These are phyloP conservation scores for Pythium plurisporium DNA, from an alignment of 352 stramenopile genomes.

Conservation along the genomic window DNA sequence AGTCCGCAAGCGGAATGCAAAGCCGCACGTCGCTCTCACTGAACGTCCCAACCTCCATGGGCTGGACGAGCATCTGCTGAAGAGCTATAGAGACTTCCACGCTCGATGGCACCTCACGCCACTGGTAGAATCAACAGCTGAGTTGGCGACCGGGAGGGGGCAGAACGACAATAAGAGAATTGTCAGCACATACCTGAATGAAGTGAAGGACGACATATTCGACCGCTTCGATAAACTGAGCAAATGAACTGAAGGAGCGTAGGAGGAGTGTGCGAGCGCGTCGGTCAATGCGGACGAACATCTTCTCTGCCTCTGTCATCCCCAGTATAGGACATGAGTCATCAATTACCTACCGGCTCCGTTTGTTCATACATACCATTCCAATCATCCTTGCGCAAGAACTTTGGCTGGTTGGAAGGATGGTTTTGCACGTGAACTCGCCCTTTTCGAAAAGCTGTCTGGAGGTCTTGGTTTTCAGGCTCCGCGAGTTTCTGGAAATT, in stretches of 20 bases:
- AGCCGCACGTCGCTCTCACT: slow-evolving; percentile 66
- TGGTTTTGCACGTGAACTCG: slow-evolving; percentile 31
- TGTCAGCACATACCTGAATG: slow-evolving; percentile 44
- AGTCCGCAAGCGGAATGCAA: slow-evolving; percentile 72
- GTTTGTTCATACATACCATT: slow-evolving; percentile 36
- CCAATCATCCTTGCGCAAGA: slow-evolving; percentile 64
- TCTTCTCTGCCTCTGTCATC: slow-evolving; percentile 59
- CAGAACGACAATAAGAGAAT: too few relatives aligned
- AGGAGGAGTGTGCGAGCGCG: slow-evolving; percentile 65
- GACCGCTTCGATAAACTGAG: slow-evolving; percentile 69
- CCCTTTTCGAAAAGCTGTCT: slow-evolving; percentile 69
- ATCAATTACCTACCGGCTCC: background rate
- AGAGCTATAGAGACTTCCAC: slow-evolving; percentile 60
- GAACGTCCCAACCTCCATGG: slow-evolving; percentile 51
- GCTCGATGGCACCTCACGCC: slow-evolving; percentile 66
- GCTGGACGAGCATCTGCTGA: slow-evolving; percentile 54
- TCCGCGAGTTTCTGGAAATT: slow-evolving; percentile 83
- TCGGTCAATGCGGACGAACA: slow-evolving; percentile 73
- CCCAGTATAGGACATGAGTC: background rate
- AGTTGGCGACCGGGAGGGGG: too few relatives aligned
- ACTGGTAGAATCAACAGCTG: slow-evolving; percentile 51
- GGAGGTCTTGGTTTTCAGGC: slow-evolving; percentile 66
- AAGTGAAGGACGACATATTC: slow-evolving; percentile 80
- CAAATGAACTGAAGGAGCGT: slow-evolving; percentile 62
- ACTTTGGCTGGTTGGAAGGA: slow-evolving; percentile 30